These are phyloP conservation scores for Fusarium irregulare DNA, from an alignment of 2,329 filamentous ascomycete species.

Conservation along the genomic window DNA sequence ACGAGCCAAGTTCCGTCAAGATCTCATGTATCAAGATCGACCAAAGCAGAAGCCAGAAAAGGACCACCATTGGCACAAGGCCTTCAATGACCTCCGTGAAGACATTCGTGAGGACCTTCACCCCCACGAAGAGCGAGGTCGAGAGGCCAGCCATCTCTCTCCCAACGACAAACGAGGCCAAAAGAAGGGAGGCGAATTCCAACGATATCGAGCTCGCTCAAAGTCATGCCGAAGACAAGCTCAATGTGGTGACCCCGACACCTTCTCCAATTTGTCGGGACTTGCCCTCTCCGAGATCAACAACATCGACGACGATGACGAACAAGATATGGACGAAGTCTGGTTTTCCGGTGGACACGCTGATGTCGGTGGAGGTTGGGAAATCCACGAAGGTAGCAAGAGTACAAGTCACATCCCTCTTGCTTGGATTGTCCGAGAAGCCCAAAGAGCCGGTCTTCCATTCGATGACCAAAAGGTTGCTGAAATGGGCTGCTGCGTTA, in stretches of 20 bases:
- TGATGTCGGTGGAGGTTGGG: conserved; percentile 84
- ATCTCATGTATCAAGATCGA: conserved; percentile 69
- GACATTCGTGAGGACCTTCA: conserved; percentile 33
- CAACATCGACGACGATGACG: conserved; percentile 59
- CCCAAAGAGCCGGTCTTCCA: conserved; percentile 71
- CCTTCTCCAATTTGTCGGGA: conserved; percentile 49
- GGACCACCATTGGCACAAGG: conserved; percentile 43
- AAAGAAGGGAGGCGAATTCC: conserved; percentile 40
- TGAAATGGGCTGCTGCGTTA: conserved; percentile 68
- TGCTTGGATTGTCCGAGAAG: conserved; percentile 75
- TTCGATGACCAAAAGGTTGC: conserved; percentile 77
- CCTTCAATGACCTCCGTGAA: conserved; percentile 37
- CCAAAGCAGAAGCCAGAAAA: conserved; percentile 31
- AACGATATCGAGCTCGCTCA: conserved; percentile 57
- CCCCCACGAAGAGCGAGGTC: conserved; percentile 31
- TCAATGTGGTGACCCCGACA: conserved; percentile 40
- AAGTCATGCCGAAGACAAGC: conserved; percentile 50
- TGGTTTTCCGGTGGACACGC: conserved; percentile 85
- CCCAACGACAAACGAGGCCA: conserved; percentile 21
- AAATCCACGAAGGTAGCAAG: conserved; percentile 65
- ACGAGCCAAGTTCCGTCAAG: conserved; percentile 77
- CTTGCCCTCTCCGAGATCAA: conserved; percentile 44
- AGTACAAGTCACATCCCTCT: conserved; percentile 75
- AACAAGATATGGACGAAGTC: conserved; percentile 82
- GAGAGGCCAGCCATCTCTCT: conserved; percentile 15